phyloP scores from a whole-genome alignment of 2,329 filamentous ascomycete species.

The Sordariomycetes sp. region DNA sequence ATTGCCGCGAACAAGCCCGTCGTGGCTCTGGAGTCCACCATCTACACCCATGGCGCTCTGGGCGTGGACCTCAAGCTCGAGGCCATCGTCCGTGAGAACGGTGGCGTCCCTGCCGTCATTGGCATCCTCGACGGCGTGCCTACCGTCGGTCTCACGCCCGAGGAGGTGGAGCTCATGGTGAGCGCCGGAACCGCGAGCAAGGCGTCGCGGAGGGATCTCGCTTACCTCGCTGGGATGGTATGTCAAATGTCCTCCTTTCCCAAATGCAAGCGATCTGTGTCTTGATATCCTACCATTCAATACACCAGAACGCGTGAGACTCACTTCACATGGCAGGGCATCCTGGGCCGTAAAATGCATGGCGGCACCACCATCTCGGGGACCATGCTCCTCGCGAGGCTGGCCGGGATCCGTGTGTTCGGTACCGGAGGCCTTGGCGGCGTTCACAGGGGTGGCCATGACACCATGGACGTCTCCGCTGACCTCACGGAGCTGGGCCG shows the following conservation, averaged over 20 bases:
- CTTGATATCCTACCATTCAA: neutral
- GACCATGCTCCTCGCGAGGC: constrained; percentile 78
- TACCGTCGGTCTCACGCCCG: constrained; percentile 59
- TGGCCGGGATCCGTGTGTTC: constrained; percentile 84
- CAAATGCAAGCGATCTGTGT: neutral
- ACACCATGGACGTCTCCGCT: constrained; percentile 84
- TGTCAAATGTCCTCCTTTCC: constrained; percentile 12
- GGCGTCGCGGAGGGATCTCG: constrained; percentile 75
- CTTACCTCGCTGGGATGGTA: constrained; percentile 68
- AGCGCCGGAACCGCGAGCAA: constrained; percentile 58
- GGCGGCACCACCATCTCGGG: constrained; percentile 89
- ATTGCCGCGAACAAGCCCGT: constrained; percentile 64
- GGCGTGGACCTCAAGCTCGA: constrained; percentile 64
- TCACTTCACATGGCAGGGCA: constrained; percentile 23
- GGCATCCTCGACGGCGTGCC: constrained; percentile 76
- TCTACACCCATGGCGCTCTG: constrained; percentile 88
- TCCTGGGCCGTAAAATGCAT: constrained; percentile 55
- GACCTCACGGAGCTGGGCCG: constrained; percentile 89
- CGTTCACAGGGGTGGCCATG: constrained; percentile 80
- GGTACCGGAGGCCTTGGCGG: constrained; percentile 91
- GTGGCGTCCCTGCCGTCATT: constrained; percentile 80
- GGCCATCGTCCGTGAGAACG: constrained; percentile 65
- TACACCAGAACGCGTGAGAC: neutral
- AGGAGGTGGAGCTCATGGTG: constrained; percentile 64
- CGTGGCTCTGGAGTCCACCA: constrained; percentile 88